Percentiles rank a stretch among this genome's conserved stretches.
These are phyloP conservation scores for Phyllosticta citrichinensis DNA, from an alignment of 2,329 filamentous ascomycete genomes.

Conservation along the genomic window DNA sequence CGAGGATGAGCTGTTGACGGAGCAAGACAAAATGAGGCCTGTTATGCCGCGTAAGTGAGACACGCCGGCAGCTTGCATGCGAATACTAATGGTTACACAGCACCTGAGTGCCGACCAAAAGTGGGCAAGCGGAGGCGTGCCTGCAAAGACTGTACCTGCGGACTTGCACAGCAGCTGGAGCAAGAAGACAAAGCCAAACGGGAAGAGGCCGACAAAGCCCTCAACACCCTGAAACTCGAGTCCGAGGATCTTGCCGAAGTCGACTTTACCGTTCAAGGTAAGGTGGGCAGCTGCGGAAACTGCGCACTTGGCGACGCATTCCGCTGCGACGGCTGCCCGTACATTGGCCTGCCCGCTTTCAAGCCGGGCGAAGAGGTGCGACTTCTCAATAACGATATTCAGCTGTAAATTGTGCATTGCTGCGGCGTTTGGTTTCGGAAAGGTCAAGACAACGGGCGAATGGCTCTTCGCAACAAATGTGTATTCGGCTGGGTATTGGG, in stretches of 20 bases:
- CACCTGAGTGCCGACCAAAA: constrained; percentile 78
- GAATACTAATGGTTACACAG: constrained; percentile 33
- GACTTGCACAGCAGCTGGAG: constrained; percentile 73
- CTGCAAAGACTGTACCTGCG: constrained; percentile 97
- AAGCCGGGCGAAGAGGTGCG: constrained; percentile 93
- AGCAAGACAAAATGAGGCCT: constrained; percentile 69
- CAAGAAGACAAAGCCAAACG: constrained; percentile 71
- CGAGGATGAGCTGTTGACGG: constrained; percentile 76
- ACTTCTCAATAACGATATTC: constrained; percentile 75
- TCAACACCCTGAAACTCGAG: constrained; percentile 61
- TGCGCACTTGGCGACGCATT: constrained; percentile 85
- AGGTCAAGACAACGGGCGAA: not conserved
- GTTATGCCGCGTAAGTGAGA: constrained; percentile 65
- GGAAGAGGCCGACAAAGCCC: constrained; percentile 50
- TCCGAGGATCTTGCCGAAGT: constrained; percentile 76
- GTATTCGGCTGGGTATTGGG: not conserved
- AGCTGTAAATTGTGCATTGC: constrained; percentile 45
- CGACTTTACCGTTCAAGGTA: constrained; percentile 96
- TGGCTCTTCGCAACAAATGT: not conserved
- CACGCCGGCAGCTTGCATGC: not conserved
- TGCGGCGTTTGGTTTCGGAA: not conserved
- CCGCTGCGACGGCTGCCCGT: constrained; percentile 59
- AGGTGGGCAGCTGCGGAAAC: constrained; percentile 89
- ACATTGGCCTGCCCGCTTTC: constrained; percentile 88
- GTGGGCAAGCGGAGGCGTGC: constrained; percentile 80